Evolutionary conservation across 257 asterid genomes (phyloP), one percentile per base, ranked within the genome.

Genomic region (Nemophila menziesii): DNA sequence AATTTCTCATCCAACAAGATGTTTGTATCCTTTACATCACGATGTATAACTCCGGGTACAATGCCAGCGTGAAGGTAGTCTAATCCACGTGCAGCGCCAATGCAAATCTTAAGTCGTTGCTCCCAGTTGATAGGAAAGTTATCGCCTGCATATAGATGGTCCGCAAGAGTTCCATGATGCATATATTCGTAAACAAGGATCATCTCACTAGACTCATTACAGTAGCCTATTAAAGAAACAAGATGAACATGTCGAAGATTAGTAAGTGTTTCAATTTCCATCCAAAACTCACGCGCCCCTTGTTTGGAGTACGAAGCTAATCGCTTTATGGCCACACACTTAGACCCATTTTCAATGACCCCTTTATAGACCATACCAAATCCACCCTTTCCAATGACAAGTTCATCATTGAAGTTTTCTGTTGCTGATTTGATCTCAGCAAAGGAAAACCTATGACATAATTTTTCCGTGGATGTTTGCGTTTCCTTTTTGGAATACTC

Each of bases 141-240:
- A 24, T 9, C 33, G 33, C 5, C n/a, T 15, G 22, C 23, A 19
- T 22, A 44, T 33, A 44, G 49, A 21, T 44, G 49, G 10, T 57
- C 56, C 10, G 26, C 56, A 46, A 19, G 41, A 0, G 83, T 75
- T 15, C 86, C 92, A 17, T 61, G 64, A 1, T 69, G 33, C 86
- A 78, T 75, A 72, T 75, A 72, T 13, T 82, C 93, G 24, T 82
- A 82, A 15, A 82, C 79, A 26, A 82, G 39, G 50, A 82, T 21
- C 54, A 16, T 21, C 45, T 44, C 60, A 3, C 22, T 14, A 5
- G 10, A 11, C 8, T 44, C 46, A 37, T 34, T 45, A 51, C 60
- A 54, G 33, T 54, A 54, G 8, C 60, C 60, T 16, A 55, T n/a
- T 22, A 56, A 38, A 20, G 49, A 47, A 41, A 47, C 55, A 13